Evolutionary conservation across 441 rosid species (phyloP), one percentile per base, ranked within the genome.

Genomic region (Erodium trifolium): DNA sequence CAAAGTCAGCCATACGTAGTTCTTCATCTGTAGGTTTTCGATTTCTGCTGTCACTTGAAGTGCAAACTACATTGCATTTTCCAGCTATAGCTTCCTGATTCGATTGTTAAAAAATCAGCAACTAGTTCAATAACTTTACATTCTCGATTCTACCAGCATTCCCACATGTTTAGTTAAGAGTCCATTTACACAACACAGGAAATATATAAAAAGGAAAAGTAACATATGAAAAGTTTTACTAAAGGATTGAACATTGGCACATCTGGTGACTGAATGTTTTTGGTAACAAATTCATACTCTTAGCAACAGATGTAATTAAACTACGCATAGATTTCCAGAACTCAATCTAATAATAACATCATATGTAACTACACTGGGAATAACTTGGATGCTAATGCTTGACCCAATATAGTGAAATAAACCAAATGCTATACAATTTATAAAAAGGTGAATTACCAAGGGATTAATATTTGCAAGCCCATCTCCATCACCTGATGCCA

Each of bases 401-500:
- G 17, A 57, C 10, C 10, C 27, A 62, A 51, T 19, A 43, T 14
- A 35, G 43, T n/a, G n/a, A 19, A 10, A 67, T 51, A 7, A 16
- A 29, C n/a, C 31, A 19, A 47, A 10, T 55, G 62, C 3, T 11
- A 13, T n/a, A 34, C 17, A 67, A 31, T 63, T 47, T 63, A 71
- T 72, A 65, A 73, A 55, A 0, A 23, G 29, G 29, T 68, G 74
- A 75, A 70, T 90, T 90, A 92, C 99, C 97, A 95, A 51, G 60
- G 80, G 84, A 83, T 89, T 95, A 76, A 83, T 39, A 82, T 86
- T 85, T 68, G 86, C 74, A 66, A 89, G 87, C 75, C 98, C 95
- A 1, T 1, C 47, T 67, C 98, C 99, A 72, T 87, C 88, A 70
- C 99, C 98, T 0, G 89, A 84, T 5, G 93, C 98, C 79, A 95